Percentiles rank a stretch among this genome's conserved stretches.
phyloP scores from a whole-genome alignment of 768 basidiomycete genomes.

The Brasilioporus rufonigricans region DNA sequence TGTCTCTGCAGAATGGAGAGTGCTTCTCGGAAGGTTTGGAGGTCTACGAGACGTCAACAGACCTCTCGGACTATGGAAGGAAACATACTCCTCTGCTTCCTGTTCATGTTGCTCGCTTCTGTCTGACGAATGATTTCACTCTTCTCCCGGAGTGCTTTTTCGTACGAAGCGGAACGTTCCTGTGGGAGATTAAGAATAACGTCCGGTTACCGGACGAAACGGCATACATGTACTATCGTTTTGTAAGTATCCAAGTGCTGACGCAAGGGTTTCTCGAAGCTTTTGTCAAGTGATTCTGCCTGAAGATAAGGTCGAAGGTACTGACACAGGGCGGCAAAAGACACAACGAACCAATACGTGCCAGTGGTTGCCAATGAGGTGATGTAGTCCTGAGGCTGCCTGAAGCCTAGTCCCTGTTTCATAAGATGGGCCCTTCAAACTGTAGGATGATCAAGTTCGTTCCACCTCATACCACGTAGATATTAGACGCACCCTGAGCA shows the following conservation, averaged over 20 bases:
- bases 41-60: slow-evolving; percentile 48
- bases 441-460: slow-evolving; percentile 25
- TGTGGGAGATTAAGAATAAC: slow-evolving; percentile 29
- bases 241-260: slow-evolving; percentile 82
- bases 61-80: slow-evolving; percentile 6
- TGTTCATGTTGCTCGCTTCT: slow-evolving; percentile 81
- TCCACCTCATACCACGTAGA: neutral
- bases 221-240: slow-evolving; percentile 61
- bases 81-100: slow-evolving; percentile 77
- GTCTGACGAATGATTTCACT: slow-evolving; percentile 82
- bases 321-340: slow-evolving; percentile 5
- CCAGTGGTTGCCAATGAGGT: slow-evolving; percentile 90
- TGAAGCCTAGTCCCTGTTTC: slow-evolving; percentile 81
- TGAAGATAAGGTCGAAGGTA: slow-evolving; percentile 29
- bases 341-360: slow-evolving; percentile 71
- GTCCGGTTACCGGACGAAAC: neutral
- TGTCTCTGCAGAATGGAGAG: slow-evolving; percentile 78
- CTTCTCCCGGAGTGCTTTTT: slow-evolving; percentile 77
- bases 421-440: slow-evolving; percentile 76
- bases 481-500: slow-evolving; percentile 66
- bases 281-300: slow-evolving; percentile 84
- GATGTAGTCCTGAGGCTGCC: slow-evolving; percentile 85
- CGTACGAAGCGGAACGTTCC: slow-evolving; percentile 86
- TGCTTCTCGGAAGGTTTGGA: slow-evolving; percentile 86
- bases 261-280: slow-evolving; percentile 86